These are phyloP conservation scores for Colletotrichum destructivum DNA, from an alignment of 2,329 filamentous ascomycete species.

Conservation along the genomic window DNA sequence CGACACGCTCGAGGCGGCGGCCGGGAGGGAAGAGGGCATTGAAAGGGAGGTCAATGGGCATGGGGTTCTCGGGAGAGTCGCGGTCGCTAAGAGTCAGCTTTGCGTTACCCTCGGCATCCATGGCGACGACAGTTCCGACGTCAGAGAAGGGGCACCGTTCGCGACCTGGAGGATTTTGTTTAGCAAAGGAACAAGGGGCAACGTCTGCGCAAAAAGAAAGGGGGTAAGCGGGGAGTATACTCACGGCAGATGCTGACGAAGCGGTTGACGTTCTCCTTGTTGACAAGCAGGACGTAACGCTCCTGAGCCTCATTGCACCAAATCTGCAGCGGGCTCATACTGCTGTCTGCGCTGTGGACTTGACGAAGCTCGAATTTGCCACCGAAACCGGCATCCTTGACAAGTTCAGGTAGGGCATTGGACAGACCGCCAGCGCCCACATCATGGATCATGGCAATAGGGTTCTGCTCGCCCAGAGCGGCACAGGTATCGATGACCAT, in stretches of 20 bases:
- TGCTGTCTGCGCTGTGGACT: constrained; percentile 88
- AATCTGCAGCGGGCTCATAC: constrained; percentile 96
- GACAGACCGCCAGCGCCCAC: constrained; percentile 93
- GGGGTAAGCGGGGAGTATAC: constrained; percentile 44
- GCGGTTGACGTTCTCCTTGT: constrained; percentile 83
- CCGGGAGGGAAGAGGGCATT: constrained; percentile 89
- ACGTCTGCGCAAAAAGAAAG: background rate
- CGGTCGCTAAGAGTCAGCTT: constrained; percentile 86
- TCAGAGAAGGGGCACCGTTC: constrained; percentile 95
- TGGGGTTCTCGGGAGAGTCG: constrained; percentile 80
- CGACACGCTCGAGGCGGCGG: constrained; percentile 83
- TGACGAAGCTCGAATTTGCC: constrained; percentile 96
- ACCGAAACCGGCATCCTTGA: constrained; percentile 92
- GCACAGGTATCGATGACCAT: constrained; percentile 98
- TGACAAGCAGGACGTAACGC: constrained; percentile 92
- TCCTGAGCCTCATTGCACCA: constrained; percentile 99
- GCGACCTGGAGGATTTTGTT: constrained; percentile 65
- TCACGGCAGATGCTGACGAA: constrained; percentile 76
- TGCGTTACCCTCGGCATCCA: constrained; percentile 74
- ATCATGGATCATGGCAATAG: constrained; percentile 97
- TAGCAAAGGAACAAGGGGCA: background rate
- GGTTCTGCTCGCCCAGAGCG: constrained; percentile 85
- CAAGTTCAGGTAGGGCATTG: constrained; percentile 82
- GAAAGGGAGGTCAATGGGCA: constrained; percentile 92
- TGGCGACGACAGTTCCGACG: constrained; percentile 82